Evolutionary conservation across 2,329 filamentous ascomycete species (phyloP), one percentile per base, ranked within the genome.

Genomic region (Fusarium napiforme): DNA sequence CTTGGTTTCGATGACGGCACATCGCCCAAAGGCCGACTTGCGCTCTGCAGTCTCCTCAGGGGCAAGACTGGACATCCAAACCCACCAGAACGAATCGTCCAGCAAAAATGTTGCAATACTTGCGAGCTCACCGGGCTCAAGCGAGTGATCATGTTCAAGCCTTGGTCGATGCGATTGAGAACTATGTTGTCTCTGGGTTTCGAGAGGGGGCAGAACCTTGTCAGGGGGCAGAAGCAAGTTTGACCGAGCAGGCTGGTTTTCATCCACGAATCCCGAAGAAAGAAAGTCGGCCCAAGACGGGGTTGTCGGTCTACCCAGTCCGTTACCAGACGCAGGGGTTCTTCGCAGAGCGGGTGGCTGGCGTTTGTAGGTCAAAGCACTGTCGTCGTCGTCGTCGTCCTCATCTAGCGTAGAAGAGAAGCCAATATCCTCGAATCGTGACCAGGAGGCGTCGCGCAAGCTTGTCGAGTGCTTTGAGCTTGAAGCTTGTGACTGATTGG

Each of bases 71-170:
- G 91, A 97, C 88, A 99, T 98, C 96, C 96, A 99, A 8, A 98
- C 96, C 96, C 96, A 98, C 96, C 96, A 99, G 82, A 99, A 99
- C 3, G 95, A 93, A 81, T 98, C 96, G 77, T 99, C 96, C 9
- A 99, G 87, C 71, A 96, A 92, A 64, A 98, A 89, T 42, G 89
- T 89, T 30, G 90, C 93, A 79, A 99, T 97, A 80, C 95, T 98
- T 36, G 96, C 96, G 64, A 99, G 87, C 86, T 99, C 96, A 58
- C 95, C 96, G 1, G 96, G 96, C 73, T 98, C 95, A 1, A 98
- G 86, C 45, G 90, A 86, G 30, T 83, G 83, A 60, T 93, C 90
- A 19, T 87, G 87, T 73, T 95, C 91, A n/a, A 94, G 84, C 66
- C 91, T 88, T 47, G 92, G 91, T 62, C 87, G 88, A 80, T 97